Evolutionary conservation across 306 rosid species (phyloP).

Genomic region (Biancaea sappan): DNA sequence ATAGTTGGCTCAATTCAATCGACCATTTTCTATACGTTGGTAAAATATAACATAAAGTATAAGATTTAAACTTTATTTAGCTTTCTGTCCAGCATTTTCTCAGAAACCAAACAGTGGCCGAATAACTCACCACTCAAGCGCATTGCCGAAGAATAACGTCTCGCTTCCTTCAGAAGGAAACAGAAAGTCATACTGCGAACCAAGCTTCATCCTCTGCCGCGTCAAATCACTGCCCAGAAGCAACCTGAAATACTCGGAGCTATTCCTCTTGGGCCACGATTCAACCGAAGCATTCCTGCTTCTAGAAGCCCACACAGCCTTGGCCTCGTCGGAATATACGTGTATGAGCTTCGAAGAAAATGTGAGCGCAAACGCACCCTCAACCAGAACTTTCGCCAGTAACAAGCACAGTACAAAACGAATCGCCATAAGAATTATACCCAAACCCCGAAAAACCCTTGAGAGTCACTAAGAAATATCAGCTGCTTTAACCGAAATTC

Average conservation of each 20-base stretch:
- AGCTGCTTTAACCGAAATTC: neutral
- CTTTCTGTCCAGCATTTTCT: constrained; percentile 8
- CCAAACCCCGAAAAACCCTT: neutral
- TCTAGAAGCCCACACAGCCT: constrained; percentile 45
- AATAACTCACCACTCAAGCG: constrained; percentile 56
- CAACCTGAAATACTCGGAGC: constrained; percentile 59
- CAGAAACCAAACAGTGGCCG: constrained; percentile 12
- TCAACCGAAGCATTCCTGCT: constrained; percentile 22
- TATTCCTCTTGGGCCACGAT: constrained; percentile 56
- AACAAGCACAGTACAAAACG: constrained; percentile 44
- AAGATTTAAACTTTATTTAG: constrained; percentile 17
- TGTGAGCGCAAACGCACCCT: constrained; percentile 40
- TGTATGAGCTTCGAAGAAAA: constrained; percentile 76
- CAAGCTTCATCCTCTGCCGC: constrained; percentile 71
- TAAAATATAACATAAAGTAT: neutral
- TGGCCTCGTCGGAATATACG: constrained; percentile 70
- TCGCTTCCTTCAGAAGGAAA: constrained; percentile 71
- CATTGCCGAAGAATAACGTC: constrained; percentile 68
- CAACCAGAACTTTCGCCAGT: constrained; percentile 31
- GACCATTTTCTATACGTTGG: neutral
- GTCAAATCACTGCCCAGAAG: constrained; percentile 57
- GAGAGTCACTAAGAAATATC: neutral
- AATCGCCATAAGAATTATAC: constrained; percentile 44
- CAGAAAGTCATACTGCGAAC: constrained; percentile 54
- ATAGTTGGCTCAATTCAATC: neutral